Evolutionary conservation across 2,329 filamentous ascomycete species (phyloP), one percentile per base, ranked within the genome.

Genomic region (Dactylellina haptotyla): DNA sequence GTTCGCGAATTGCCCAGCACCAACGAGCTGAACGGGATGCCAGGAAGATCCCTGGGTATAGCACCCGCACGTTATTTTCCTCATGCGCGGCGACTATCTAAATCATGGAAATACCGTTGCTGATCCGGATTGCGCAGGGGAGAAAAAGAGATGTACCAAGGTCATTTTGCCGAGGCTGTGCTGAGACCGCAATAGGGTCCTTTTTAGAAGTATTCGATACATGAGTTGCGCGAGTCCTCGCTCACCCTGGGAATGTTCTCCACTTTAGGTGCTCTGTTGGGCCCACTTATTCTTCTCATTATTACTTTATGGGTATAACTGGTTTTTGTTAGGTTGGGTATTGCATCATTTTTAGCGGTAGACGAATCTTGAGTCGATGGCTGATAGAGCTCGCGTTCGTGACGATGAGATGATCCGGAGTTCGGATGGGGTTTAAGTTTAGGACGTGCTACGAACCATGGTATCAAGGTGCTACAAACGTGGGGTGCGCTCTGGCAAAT

Each of bases 111-210:
- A n/a, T n/a, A n/a, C n/a, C n/a, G n/a, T n/a, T n/a, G n/a, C n/a
- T 59, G 54, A 46, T 28, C 41, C 59, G 45, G 46, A 63, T 63
- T 63, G 34, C 46, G 59, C 58, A 46, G 16, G 26, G 28, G 14
- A 34, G 26, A 3, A 12, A n/a, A n/a, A n/a, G n/a, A n/a, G n/a
- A n/a, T n/a, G n/a, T n/a, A n/a, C n/a, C n/a, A n/a, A n/a, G n/a
- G n/a, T n/a, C 14, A 34, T 14, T 14, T 34, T 34, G 30, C 20
- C 12, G 48, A 46, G 61, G 61, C 61, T 34, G 50, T 65, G 61
- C 61, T 56, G 46, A 63, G 58, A 51, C 58, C 20, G 57, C 26
- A n/a, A 16, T 5, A 30, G 4, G 53, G 37, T 28, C 41, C 20
- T 26, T 34, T 14, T 34, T 6, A n/a, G 4, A 16, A 16, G n/a